A percentile compares a stretch with the other conserved stretches of the same genome.
Conservation (phyloP, 2,329 filamentous ascomycete species). For the Scorias spongiosa region DNA sequence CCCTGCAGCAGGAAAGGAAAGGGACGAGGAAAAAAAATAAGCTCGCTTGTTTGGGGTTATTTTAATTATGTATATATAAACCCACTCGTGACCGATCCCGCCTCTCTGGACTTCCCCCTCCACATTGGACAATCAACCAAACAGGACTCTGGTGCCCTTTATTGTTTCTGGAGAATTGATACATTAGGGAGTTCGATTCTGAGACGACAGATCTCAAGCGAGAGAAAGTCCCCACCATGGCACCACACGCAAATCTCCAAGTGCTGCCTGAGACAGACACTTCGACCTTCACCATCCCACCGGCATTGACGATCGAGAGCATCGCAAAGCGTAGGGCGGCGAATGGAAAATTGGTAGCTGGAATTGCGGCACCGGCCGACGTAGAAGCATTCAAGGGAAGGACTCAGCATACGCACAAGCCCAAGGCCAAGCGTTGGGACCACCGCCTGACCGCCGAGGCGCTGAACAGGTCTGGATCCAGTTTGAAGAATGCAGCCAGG, state of each 20-base stretch:
- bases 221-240: slow-evolving; percentile 8
- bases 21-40: too few relatives aligned
- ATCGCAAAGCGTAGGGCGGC: slow-evolving; percentile 54
- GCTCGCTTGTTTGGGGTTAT: too few relatives aligned
- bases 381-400: slow-evolving; percentile 69
- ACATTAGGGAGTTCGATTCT: not conserved
- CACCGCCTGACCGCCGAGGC: slow-evolving; percentile 35
- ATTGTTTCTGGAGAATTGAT: too few relatives aligned
- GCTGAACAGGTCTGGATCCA: slow-evolving; percentile 38
- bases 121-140: not conserved
- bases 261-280: slow-evolving; percentile 33
- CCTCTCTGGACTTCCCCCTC: not conserved
- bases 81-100: too few relatives aligned
- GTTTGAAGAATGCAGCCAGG: slow-evolving; percentile 69
- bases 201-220: not conserved
- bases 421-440: slow-evolving; percentile 70
- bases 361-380: slow-evolving; percentile 60
- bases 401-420: slow-evolving; percentile 46
- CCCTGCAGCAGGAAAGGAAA: not conserved
- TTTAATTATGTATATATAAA: too few relatives aligned
- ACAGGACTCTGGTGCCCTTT: not conserved
- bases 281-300: slow-evolving; percentile 28
- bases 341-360: slow-evolving; percentile 56
- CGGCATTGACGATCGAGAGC: slow-evolving; percentile 47
- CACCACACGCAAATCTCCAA: slow-evolving; percentile 24